Conservation (phyloP, 257 asterid species). For the Cinchona pubescens region DNA sequence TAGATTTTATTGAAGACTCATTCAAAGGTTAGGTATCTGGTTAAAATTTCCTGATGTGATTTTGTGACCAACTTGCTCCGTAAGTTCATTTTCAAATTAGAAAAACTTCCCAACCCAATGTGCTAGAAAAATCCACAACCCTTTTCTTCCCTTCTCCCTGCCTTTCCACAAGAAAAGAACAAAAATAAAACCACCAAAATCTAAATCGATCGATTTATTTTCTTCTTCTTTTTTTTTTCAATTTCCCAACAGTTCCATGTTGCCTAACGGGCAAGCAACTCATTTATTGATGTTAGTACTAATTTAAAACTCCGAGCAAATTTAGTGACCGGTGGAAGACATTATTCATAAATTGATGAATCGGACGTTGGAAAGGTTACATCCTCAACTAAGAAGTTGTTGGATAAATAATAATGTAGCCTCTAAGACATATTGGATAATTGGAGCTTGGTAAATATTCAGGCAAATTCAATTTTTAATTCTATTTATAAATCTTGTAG, state of each 20-base stretch:
- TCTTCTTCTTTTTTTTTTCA: not conserved
- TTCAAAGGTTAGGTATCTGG: too few relatives aligned
- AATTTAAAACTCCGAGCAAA: not conserved
- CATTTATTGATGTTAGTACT: not conserved
- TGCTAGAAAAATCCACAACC: not conserved
- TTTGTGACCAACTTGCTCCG: not conserved
- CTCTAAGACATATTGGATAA: too few relatives aligned
- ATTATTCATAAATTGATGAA: not conserved
- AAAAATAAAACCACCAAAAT: too few relatives aligned
- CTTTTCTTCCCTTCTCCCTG: not conserved
- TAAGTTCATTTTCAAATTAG: not conserved
- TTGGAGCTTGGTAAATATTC: too few relatives aligned
- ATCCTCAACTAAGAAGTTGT: not conserved
- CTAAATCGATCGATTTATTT: too few relatives aligned
- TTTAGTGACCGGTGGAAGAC: not conserved
- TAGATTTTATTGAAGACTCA: too few relatives aligned
- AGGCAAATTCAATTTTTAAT: too few relatives aligned
- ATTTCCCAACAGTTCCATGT: not conserved
- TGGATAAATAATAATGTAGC: too few relatives aligned
- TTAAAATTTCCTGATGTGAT: too few relatives aligned
- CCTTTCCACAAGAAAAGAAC: too few relatives aligned
- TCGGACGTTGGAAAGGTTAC: not conserved
- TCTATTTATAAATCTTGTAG: too few relatives aligned
- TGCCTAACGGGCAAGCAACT: slow-evolving; percentile 1
- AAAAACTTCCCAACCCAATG: not conserved